Base-by-base conservation (phyloP, 2,329 filamentous ascomycete species). In the Ophiostoma australiae region DNA sequence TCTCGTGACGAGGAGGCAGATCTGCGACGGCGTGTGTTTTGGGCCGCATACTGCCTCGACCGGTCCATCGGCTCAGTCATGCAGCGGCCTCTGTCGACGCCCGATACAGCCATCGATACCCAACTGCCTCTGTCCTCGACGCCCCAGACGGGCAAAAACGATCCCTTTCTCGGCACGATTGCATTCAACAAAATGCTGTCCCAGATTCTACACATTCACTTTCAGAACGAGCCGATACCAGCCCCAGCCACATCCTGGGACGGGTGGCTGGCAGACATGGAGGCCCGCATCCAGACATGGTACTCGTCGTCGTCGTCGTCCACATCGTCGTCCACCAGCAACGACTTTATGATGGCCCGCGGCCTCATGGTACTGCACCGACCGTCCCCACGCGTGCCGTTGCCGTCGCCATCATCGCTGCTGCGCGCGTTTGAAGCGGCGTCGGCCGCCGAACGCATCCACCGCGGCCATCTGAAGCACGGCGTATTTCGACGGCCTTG, bases 31-130 rank as follows among this genome's bases (percentile, higher is more conserved):
- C 72, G 72, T 8, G 71, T 73, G 23, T 73, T 73, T 55, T 73
- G 72, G 72, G 65, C 72, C 1, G 72, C 72, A 5, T 73, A 73
- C 67, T 72, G 72, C 69, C 68, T 74, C 58, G 73, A 74, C 52
- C 73, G 72, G 15, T 69, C 68, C 41, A 73, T 74, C 61, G 73
- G 72, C 71, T 72, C 72, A 0, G 73, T 69, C 0, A 70, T 74
- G 52, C 73, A 73, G 67, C 72, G 71, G 27, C 71, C 72, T 3
- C 67, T 73, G 8, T 72, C 72, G 3, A 72, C 71, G 0, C 72
- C 72, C 8, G 72, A 73, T 31, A 58, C 71, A 0, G 70, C 71
- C 67, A 73, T 73, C 20, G 72, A 70, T 41, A 67, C 71, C 5
- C 17, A 13, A 0, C 41, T 73, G 39, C 72, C 70, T 44, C 11